Evolutionary conservation across 371 early-diverging fungal species (phyloP), one percentile per base, ranked within the genome.

Genomic region (Apophysomyces trapeziformis): DNA sequence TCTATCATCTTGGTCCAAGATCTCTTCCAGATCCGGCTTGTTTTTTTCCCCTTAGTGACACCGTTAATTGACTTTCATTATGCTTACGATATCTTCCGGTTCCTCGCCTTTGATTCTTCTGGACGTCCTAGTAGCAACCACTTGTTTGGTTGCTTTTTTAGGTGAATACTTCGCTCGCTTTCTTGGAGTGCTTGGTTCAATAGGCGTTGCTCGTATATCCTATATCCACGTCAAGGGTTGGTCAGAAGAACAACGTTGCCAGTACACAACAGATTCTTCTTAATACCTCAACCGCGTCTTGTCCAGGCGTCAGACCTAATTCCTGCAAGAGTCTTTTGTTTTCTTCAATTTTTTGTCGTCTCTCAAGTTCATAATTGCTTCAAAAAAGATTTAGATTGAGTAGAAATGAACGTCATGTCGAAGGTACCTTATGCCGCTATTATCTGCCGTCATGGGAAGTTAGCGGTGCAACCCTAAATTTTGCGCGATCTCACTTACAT

Each of bases 281-380:
- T 21, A 9, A 7, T 50, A 50, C 54, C 54, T 21, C 11, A 21
- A 50, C 7, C 5, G 21, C 57, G 1, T n/a, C 35, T 35, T 43
- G 37, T 21, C 36, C 61, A 41, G 38, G 60, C 7, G 60, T 26
- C 38, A 79, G 62, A 9, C 83, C 79, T 16, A 83, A 60, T 37
- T 79, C 75, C n/a, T 62, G 50, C 45, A 83, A 60, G 5, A 83
- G 62, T 26, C 66, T 67, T 60, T 77, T 70, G 58, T 83, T 83
- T 59, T 77, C 74, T 66, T 71, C 66, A 57, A 83, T 79, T 26
- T 73, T 72, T n/a, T 64, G 58, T 14, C 73, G 78, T 58, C 83
- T 68, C 50, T 75, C 74, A 21, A 68, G 43, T 38, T 83, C 83
- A 71, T 79, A 79, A 6, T 75, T 61, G 63, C 81, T 81, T 57